A percentile compares a stretch with the other conserved stretches of the same genome.
phyloP scores from a whole-genome alignment of 164 flowering plant genomes.

The Litsea cubeba region DNA sequence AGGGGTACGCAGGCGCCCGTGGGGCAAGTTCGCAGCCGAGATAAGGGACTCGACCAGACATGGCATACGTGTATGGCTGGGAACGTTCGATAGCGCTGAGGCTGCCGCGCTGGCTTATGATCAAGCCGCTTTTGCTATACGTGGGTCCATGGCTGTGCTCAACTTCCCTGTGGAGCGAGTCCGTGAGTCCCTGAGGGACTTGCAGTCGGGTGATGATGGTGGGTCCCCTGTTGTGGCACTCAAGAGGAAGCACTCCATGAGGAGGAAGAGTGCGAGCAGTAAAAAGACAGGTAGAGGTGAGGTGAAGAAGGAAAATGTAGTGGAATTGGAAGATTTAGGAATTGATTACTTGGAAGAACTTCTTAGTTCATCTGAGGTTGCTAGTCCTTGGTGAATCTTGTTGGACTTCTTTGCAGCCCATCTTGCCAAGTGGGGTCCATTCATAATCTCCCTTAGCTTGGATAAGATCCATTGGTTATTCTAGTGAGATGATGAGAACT shows the following conservation, averaged over 20 bases:
- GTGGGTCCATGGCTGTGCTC: slow-evolving; percentile 47
- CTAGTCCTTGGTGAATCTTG: slow-evolving; percentile 8
- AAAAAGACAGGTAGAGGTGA: slow-evolving; percentile 16
- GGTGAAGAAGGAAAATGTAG: slow-evolving; percentile 22
- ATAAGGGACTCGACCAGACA: slow-evolving; percentile 66
- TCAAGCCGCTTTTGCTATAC: slow-evolving; percentile 55
- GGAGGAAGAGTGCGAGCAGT: slow-evolving; percentile 22
- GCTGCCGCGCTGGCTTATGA: slow-evolving; percentile 74
- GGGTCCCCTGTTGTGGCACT: slow-evolving; percentile 56
- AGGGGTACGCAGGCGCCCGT: slow-evolving; percentile 50
- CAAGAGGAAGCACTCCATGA: slow-evolving; percentile 49
- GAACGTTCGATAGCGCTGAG: slow-evolving; percentile 75
- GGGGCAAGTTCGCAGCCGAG: slow-evolving; percentile 74
- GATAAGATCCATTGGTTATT: no score
- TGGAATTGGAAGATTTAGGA: slow-evolving; percentile 58
- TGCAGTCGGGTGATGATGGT: slow-evolving; percentile 31
- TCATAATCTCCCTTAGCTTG: no score
- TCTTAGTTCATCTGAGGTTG: slow-evolving; percentile 24
- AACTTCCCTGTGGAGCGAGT: slow-evolving; percentile 56
- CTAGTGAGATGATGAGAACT: no score
- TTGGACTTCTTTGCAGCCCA: neutral
- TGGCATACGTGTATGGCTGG: slow-evolving; percentile 68
- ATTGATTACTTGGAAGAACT: slow-evolving; percentile 53
- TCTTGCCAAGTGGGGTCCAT: no score
- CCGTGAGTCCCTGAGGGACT: slow-evolving; percentile 38